Evolutionary conservation across 495 filamentous ascomycete species (phyloP).

Genomic region (Penicillium diatomitis): DNA sequence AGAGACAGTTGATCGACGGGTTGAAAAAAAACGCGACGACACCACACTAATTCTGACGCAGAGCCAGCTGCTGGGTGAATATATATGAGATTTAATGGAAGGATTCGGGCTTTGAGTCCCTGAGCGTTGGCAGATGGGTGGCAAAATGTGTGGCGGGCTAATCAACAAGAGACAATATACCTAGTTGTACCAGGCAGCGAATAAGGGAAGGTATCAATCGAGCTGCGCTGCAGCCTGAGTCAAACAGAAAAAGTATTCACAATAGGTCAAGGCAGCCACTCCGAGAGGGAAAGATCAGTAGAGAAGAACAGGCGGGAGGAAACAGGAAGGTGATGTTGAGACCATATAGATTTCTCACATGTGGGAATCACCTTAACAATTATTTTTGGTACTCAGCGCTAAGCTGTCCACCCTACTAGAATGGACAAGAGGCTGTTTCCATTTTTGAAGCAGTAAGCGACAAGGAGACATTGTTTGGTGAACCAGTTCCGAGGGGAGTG

Average conservation of each 20-base stretch:
- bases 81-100: too few relatives aligned
- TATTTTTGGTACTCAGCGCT: constrained; percentile 6
- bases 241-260: background rate
- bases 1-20: background rate
- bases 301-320: background rate
- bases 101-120: too few relatives aligned
- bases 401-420: constrained; percentile 1
- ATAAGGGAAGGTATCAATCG: constrained; percentile 3
- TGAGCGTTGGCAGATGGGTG: too few relatives aligned
- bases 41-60: too few relatives aligned
- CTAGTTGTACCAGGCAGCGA: constrained; percentile 5
- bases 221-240: constrained; percentile 2
- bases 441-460: constrained; percentile 8
- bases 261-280: background rate
- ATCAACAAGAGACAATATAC: constrained; percentile 6
- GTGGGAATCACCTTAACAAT: background rate
- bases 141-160: background rate
- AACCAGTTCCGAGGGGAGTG: too few relatives aligned
- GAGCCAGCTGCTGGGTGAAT: too few relatives aligned
- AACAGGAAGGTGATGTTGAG: background rate
- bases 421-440: background rate
- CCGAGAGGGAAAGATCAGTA: background rate
- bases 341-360: constrained; percentile 4
- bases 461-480: background rate
- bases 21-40: background rate